Percentiles rank a stretch among this genome's conserved stretches.
These are phyloP conservation scores for Cryptosporidium sp. DNA, from an alignment of 169 alveolate species.

Conservation along the genomic window DNA sequence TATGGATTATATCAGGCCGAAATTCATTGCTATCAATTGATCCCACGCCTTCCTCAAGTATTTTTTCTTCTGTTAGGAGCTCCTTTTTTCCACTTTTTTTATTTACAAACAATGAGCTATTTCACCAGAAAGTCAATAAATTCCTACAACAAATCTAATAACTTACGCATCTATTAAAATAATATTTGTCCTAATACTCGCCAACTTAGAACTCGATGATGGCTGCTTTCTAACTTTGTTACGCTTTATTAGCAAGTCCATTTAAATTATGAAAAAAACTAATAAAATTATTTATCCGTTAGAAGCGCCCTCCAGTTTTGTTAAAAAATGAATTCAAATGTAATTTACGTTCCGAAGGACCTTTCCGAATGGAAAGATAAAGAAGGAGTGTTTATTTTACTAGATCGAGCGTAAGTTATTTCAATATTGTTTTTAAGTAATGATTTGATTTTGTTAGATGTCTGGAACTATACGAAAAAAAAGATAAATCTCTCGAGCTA, in stretches of 20 bases:
- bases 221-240: slow-evolving; percentile 50
- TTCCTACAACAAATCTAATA: not conserved
- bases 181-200: not conserved
- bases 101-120: slow-evolving; percentile 50
- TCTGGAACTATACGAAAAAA: slow-evolving; percentile 37
- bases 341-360: slow-evolving; percentile 64
- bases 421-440: not conserved
- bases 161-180: slow-evolving; percentile 54
- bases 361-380: slow-evolving; percentile 32
- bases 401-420: slow-evolving; percentile 71
- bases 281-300: slow-evolving; percentile 9
- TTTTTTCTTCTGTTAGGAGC: slow-evolving; percentile 45
- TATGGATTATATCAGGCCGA: slow-evolving; percentile 65
- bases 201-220: not conserved
- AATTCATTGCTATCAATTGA: not conserved
- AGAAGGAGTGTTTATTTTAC: slow-evolving; percentile 19
- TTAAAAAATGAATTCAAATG: slow-evolving; percentile 52
- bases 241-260: slow-evolving; percentile 11
- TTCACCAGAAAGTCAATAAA: not conserved
- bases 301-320: slow-evolving; percentile 42
- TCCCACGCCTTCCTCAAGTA: not conserved
- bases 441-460: slow-evolving; percentile 21
- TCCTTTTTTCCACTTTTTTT: slow-evolving; percentile 49
- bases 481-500: slow-evolving; percentile 53
- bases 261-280: not conserved